Conservation (phyloP, 495 filamentous ascomycete species). For the Chaetomium cochliodes region DNA sequence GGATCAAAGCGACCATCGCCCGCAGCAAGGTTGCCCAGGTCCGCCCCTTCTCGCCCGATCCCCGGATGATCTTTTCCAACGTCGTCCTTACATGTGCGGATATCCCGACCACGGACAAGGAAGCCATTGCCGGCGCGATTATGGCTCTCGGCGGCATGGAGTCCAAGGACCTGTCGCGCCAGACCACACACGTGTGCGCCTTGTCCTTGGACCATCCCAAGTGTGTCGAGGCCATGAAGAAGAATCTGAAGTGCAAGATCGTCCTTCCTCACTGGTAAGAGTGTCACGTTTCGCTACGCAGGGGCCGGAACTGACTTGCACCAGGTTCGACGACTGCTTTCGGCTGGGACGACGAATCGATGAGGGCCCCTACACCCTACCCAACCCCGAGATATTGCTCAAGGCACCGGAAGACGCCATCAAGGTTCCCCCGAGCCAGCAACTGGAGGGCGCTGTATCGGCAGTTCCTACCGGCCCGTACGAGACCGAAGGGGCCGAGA, state of each 20-base stretch:
- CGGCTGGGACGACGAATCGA: constrained; percentile 84
- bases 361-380: constrained; percentile 82
- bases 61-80: constrained; percentile 81
- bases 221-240: constrained; percentile 61
- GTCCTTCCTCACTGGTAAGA: constrained; percentile 93
- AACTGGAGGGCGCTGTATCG: constrained; percentile 72
- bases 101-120: constrained; percentile 83
- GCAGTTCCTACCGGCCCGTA: constrained; percentile 55
- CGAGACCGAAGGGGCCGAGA: constrained; percentile 36
- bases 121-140: constrained; percentile 86
- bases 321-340: constrained; percentile 93
- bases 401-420: constrained; percentile 55
- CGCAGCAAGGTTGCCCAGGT: constrained; percentile 72
- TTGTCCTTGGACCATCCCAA: constrained; percentile 71
- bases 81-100: constrained; percentile 73
- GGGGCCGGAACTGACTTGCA: neutral
- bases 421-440: constrained; percentile 52
- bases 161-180: constrained; percentile 61
- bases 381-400: constrained; percentile 75
- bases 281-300: neutral
- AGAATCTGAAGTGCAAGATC: constrained; percentile 68
- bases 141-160: constrained; percentile 86
- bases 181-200: constrained; percentile 87
- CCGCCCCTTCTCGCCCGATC: constrained; percentile 85
- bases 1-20: constrained; percentile 67